Conservation (phyloP, 257 asterid species). For the Jaltomata sinuosa region DNA sequence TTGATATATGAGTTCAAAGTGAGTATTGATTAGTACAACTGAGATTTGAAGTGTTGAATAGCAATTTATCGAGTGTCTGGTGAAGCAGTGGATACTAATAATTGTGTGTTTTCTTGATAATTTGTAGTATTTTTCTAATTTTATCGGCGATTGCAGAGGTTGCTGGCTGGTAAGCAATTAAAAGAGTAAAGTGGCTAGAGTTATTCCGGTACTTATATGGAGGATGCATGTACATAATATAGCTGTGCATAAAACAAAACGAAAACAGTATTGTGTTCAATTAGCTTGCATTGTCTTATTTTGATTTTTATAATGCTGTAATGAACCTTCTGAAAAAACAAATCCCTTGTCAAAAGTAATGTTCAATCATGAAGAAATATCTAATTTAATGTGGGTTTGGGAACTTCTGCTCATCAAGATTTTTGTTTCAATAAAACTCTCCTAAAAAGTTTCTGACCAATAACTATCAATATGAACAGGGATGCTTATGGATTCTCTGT, state of each 20-base stretch:
- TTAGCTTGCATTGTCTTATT: not conserved
- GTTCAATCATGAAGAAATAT: not conserved
- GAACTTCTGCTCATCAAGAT: not conserved
- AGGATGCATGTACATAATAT: not conserved
- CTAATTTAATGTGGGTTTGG: not conserved
- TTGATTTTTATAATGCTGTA: not conserved
- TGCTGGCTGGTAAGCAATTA: not conserved
- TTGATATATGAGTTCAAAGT: not conserved
- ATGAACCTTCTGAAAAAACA: not conserved
- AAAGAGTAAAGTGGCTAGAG: not conserved
- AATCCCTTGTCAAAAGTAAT: not conserved
- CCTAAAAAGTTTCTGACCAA: not conserved
- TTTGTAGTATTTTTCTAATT: not conserved
- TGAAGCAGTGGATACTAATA: not conserved
- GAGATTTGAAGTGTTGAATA: not conserved
- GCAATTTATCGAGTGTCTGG: not conserved
- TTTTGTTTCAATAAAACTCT: not conserved
- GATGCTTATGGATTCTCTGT: conserved; percentile 95
- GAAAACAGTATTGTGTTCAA: no score
- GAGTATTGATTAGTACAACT: not conserved
- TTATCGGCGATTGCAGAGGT: not conserved
- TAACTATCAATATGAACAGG: conserved; percentile 34
- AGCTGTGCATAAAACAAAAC: not conserved
- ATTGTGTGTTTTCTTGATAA: not conserved
- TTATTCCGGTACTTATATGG: not conserved